These are phyloP conservation scores for Sporopachydermia lactativora DNA, from an alignment of 805 yeast genomes.

Conservation along the genomic window DNA sequence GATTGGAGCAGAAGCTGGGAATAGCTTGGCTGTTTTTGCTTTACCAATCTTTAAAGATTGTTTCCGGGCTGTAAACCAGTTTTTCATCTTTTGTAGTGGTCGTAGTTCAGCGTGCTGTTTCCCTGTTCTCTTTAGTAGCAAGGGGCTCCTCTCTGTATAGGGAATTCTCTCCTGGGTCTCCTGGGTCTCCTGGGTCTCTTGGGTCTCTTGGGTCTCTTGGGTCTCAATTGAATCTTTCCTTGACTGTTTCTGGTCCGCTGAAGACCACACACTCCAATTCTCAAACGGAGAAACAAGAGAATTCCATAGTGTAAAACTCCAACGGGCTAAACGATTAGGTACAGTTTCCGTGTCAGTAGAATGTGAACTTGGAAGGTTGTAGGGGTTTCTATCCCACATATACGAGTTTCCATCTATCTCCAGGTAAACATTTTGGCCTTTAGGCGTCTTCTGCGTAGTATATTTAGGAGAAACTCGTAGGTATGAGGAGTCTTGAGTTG, in stretches of 20 bases:
- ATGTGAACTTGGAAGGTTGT: background rate
- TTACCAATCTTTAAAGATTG: background rate
- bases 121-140: background rate
- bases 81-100: too few species aligned
- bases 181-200: background rate
- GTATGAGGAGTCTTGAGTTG: too few species aligned
- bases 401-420: background rate
- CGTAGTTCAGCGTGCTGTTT: background rate
- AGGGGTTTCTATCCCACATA: conserved; percentile 1
- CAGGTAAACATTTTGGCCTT: background rate
- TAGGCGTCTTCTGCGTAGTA: background rate
- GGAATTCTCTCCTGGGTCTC: background rate
- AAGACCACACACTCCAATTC: too few species aligned
- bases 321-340: background rate
- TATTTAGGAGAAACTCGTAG: background rate
- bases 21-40: background rate
- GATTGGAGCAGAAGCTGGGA: background rate
- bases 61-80: too few species aligned
- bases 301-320: background rate
- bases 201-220: background rate
- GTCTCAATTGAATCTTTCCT: background rate
- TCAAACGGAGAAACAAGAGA: background rate
- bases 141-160: too few species aligned
- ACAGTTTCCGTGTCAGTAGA: background rate
- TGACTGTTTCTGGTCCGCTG: background rate